Evolutionary conservation across 2,329 filamentous ascomycete species (phyloP), one percentile per base, ranked within the genome.

Genomic region (Ceratocystis papillata): DNA sequence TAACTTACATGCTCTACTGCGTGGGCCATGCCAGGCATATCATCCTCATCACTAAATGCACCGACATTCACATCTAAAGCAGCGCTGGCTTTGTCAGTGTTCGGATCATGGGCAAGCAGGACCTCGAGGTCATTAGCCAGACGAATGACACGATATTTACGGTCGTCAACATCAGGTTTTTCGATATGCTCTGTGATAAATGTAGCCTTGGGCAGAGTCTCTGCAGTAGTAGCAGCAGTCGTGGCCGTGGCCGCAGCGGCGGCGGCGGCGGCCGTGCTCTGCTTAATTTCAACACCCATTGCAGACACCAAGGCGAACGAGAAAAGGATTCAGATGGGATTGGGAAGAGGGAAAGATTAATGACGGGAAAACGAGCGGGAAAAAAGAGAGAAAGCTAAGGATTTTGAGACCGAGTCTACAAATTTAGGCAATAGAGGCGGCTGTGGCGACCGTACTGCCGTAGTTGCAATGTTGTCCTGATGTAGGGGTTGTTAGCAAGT

Each of bases 41-140:
- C 89, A 70, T 88, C 84, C 70, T 89, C 85, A 73, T 99, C 94
- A 73, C 89, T 95, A 78, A 96, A 96, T 76, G 90, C 95, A 69
- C 94, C 94, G 45, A 96, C 93, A 75, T 96, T 92, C 73, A 97
- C 92, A 74, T 97, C 94, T 73, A 97, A 85, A 63, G 93, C 89
- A 8, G 93, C 94, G 72, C 91, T 96, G 69, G 94, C 92, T 81
- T 97, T 97, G 80, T 99, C 94, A 6, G 94, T 96, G 69, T 95
- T 87, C 0, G 89, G 84, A 77, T 99, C 94, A 74, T 97, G 93
- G 66, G 97, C 94, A 62, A 99, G 79, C 20, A 99, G 80, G 6
- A 86, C 93, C 79, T 99, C 93, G 17, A 99, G 83, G 75, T 92
- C 82, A 76, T 99, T 99, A 60, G 84, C 79, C 64, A 99, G 81